Evolutionary conservation across 2,329 filamentous ascomycete genomes (phyloP).

Genomic region (Cladosporium sphaerospermum): DNA sequence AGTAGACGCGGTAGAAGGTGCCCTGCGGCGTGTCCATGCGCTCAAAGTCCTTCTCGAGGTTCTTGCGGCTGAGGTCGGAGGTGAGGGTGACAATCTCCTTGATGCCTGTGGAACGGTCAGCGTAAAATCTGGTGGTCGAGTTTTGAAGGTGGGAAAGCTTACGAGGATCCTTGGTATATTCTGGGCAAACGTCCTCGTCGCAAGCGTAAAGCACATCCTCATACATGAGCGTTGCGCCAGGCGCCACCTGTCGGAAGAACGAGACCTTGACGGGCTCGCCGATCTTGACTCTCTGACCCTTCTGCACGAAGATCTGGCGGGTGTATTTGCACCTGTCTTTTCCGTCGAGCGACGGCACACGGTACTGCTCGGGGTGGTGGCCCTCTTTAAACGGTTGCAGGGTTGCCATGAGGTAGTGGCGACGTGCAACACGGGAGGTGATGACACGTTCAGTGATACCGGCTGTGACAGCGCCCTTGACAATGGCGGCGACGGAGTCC

Average conservation of each 20-base stretch:
- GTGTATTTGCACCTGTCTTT: constrained; percentile 99
- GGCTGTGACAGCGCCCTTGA: constrained; percentile 95
- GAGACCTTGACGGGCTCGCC: constrained; percentile 98
- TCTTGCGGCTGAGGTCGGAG: constrained; percentile 93
- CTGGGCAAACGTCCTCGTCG: constrained; percentile 94
- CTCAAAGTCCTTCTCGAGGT: constrained; percentile 98
- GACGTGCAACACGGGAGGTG: constrained; percentile 91
- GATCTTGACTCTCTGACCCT: constrained; percentile 98
- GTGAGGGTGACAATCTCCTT: constrained; percentile 98
- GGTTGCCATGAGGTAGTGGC: constrained; percentile 98
- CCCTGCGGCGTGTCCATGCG: constrained; percentile 98
- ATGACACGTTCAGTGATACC: constrained; percentile 96
- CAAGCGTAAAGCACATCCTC: constrained; percentile 97
- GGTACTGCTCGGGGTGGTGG: constrained; percentile 96
- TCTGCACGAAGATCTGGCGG: constrained; percentile 95
- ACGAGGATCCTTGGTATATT: constrained; percentile 99
- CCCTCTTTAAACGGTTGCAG: constrained; percentile 98
- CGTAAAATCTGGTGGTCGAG: neutral
- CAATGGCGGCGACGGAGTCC: constrained; percentile 97
- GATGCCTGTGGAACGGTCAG: constrained; percentile 59
- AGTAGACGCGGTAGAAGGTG: constrained; percentile 77
- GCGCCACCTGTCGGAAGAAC: constrained; percentile 96
- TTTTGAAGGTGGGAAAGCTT: constrained; percentile 44
- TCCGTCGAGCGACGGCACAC: constrained; percentile 90
- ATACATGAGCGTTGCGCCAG: constrained; percentile 97